These are phyloP conservation scores for Fraxinus xanthoxyloides DNA, from an alignment of 305 asterid genomes.

Conservation along the genomic window DNA sequence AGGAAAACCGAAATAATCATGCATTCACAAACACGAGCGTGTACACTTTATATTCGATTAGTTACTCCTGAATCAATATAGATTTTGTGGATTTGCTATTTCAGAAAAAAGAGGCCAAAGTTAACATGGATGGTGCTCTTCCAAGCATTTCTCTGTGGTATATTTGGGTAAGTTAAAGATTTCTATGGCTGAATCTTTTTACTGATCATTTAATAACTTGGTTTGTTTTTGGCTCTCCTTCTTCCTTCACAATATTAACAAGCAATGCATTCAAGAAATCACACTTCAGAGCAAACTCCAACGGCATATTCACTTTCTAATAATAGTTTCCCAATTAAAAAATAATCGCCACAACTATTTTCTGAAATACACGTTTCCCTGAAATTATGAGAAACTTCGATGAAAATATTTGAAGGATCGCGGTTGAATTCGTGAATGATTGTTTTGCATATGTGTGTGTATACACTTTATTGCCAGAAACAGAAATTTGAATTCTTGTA, in stretches of 20 bases:
- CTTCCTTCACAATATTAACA: neutral
- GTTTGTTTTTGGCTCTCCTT: neutral
- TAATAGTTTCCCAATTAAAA: too few species aligned
- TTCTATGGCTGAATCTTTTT: neutral
- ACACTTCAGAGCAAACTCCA: neutral
- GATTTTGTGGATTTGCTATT: slow-evolving; percentile 1
- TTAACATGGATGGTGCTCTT: slow-evolving; percentile 38
- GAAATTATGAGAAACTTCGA: too few species aligned
- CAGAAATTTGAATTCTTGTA: too few species aligned
- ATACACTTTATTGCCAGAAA: too few species aligned
- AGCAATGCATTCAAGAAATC: neutral
- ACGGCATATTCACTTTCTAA: neutral
- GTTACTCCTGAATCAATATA: neutral
- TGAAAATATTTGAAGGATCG: too few species aligned
- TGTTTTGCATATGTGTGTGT: too few species aligned
- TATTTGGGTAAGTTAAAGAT: slow-evolving; percentile 45
- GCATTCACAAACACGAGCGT: neutral
- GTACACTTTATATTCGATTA: neutral
- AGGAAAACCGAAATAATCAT: neutral
- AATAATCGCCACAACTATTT: too few species aligned
- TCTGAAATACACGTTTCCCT: too few species aligned
- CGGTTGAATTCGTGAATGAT: too few species aligned
- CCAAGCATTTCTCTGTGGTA: slow-evolving; percentile 44
- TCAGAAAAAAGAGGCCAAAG: slow-evolving; percentile 56
- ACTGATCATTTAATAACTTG: neutral